phyloP scores from a whole-genome alignment of 2,329 filamentous ascomycete species.

The Malbranchea zuffiana region DNA sequence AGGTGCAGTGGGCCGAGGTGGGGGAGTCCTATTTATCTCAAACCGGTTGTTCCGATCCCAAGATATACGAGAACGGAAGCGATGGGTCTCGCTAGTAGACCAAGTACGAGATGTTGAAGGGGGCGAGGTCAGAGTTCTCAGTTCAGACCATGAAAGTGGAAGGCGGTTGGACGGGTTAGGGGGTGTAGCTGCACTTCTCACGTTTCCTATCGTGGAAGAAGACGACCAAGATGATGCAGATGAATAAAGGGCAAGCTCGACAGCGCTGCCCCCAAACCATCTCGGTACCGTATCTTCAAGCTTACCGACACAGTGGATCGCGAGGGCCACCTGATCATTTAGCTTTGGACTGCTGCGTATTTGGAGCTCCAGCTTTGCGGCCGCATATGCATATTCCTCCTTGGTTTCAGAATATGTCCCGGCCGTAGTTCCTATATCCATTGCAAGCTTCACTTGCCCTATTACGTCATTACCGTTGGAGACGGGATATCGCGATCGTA shows the following conservation, averaged over 20 bases:
- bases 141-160: constrained; percentile 88
- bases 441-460: too few species aligned
- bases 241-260: constrained; percentile 16
- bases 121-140: constrained; percentile 79
- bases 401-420: too few species aligned
- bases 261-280: too few species aligned
- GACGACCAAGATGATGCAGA: constrained; percentile 54
- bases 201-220: constrained; percentile 73
- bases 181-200: constrained; percentile 79
- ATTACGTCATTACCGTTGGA: too few species aligned
- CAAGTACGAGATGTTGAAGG: constrained; percentile 70
- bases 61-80: constrained; percentile 62
- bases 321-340: too few species aligned
- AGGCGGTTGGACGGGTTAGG: constrained; percentile 72
- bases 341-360: too few species aligned
- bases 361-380: too few species aligned
- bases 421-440: too few species aligned
- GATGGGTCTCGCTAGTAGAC: constrained; percentile 79
- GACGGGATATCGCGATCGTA: too few species aligned
- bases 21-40: constrained; percentile 74
- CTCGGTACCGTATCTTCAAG: too few species aligned
- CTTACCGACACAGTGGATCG: too few species aligned
- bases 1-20: constrained; percentile 77
- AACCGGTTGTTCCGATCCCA: constrained; percentile 79
- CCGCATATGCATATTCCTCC: too few species aligned